Evolutionary conservation across 2,329 filamentous ascomycete genomes (phyloP).

Genomic region (Colletotrichum costaricense): DNA sequence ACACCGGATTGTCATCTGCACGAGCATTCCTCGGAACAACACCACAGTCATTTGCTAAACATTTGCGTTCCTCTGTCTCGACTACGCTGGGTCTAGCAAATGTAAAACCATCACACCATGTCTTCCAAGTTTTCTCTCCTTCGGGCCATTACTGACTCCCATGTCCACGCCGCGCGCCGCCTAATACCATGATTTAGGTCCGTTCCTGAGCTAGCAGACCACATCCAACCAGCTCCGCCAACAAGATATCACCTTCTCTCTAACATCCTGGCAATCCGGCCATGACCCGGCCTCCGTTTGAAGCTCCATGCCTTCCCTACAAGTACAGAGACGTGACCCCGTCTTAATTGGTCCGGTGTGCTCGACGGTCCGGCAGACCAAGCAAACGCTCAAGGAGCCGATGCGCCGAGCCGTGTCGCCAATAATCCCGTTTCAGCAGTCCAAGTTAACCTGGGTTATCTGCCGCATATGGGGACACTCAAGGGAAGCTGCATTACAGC

Average conservation of each 20-base stretch:
- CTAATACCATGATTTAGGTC: conserved; percentile 8
- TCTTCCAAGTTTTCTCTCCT: not conserved
- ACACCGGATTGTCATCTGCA: conserved; percentile 9
- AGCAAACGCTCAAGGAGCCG: not conserved
- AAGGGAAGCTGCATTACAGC: not conserved
- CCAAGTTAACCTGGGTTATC: not conserved
- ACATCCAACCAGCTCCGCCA: not conserved
- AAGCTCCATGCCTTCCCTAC: conserved; percentile 18
- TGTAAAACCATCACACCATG: not conserved
- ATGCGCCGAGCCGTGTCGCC: conserved; percentile 14
- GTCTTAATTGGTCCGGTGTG: conserved; percentile 1
- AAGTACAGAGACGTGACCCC: not conserved
- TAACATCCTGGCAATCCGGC: conserved; percentile 5
- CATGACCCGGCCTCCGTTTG: not conserved
- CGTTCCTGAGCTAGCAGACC: conserved; percentile 30
- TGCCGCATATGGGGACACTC: conserved; percentile 1
- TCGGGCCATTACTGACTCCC: not conserved
- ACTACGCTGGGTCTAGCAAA: not conserved
- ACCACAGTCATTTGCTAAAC: not conserved
- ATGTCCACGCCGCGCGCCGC: not conserved
- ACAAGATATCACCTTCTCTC: not conserved
- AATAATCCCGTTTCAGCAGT: conserved; percentile 23
- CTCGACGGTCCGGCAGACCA: not conserved
- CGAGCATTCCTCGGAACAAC: conserved; percentile 14
- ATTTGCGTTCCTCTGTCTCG: not conserved